Evolutionary conservation across 129 eudicot genomes (phyloP).

Genomic region (Heracleum sosnowskyi): DNA sequence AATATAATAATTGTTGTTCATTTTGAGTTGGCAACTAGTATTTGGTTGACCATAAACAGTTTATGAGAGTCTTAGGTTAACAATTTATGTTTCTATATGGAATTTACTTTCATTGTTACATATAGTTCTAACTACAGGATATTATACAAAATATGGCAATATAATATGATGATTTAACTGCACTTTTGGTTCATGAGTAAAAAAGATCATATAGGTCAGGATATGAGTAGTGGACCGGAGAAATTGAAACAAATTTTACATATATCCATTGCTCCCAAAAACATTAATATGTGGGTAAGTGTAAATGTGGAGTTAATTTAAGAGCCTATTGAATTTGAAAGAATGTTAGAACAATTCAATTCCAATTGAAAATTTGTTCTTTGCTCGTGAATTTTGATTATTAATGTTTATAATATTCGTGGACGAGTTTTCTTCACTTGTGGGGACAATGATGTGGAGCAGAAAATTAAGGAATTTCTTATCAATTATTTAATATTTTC

Average conservation of each 20-base stretch:
- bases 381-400: too few species aligned
- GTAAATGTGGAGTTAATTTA: too few species aligned
- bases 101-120: too few species aligned
- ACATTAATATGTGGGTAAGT: background rate
- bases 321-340: too few species aligned
- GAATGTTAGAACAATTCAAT: too few species aligned
- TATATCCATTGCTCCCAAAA: background rate
- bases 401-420: too few species aligned
- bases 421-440: background rate
- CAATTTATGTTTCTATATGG: too few species aligned
- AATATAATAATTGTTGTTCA: background rate
- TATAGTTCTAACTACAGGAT: too few species aligned
- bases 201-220: background rate
- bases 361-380: background rate
- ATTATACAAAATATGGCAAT: background rate
- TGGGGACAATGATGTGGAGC: background rate
- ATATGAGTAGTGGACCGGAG: background rate
- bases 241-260: background rate
- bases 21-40: background rate
- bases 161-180: background rate
- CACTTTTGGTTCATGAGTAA: background rate
- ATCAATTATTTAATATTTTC: too few species aligned
- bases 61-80: background rate
- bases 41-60: background rate
- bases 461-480: background rate